Evolutionary conservation across 257 asterid species (phyloP).

Genomic region (Solanum pimpinellifolium): DNA sequence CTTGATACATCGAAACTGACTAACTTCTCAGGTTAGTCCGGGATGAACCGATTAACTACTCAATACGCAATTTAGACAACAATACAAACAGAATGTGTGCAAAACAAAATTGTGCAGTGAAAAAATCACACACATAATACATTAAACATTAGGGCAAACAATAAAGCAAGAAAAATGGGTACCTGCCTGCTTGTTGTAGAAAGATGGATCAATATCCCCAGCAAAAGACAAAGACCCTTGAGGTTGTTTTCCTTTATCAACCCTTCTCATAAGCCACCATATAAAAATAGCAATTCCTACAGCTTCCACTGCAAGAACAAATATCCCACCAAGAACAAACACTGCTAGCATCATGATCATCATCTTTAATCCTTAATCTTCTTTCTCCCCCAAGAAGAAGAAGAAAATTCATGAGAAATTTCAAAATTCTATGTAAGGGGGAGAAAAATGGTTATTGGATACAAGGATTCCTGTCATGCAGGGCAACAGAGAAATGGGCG

Average conservation of each 20-base stretch:
- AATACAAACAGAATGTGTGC: neutral
- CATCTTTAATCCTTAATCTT: neutral
- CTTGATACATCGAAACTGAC: neutral
- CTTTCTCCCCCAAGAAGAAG: neutral
- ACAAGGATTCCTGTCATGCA: neutral
- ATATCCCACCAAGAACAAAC: slow-evolving; percentile 58
- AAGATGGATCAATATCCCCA: slow-evolving; percentile 31
- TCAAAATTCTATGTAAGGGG: neutral
- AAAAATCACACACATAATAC: neutral
- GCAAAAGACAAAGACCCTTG: neutral
- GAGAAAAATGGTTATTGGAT: neutral
- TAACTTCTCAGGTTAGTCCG: neutral
- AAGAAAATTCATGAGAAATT: neutral
- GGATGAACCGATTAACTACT: neutral
- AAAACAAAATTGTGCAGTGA: neutral
- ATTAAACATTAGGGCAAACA: neutral
- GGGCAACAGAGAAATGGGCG: neutral
- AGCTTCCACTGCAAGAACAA: slow-evolving; percentile 59
- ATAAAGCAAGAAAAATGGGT: neutral
- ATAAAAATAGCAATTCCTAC: slow-evolving; percentile 38
- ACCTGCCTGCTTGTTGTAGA: slow-evolving; percentile 51
- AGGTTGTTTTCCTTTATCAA: slow-evolving; percentile 11
- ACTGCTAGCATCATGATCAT: slow-evolving; percentile 30
- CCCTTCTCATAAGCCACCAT: slow-evolving; percentile 37
- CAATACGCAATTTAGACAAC: neutral